phyloP scores from a whole-genome alignment of 1,284 basidiomycete species.

The Trichosporon asahii region DNA sequence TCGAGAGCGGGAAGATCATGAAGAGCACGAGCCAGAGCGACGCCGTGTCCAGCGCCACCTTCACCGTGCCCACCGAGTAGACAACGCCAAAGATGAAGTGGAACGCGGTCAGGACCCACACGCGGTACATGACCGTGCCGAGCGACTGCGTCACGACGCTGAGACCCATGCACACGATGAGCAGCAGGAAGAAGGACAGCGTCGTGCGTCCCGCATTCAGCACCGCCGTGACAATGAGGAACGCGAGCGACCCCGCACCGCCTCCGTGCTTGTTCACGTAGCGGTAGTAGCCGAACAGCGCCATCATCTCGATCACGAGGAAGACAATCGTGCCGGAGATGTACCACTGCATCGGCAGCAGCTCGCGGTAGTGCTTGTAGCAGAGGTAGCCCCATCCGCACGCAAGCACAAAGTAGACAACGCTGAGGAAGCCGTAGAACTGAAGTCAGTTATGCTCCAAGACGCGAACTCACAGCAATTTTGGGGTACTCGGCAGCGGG shows the following conservation, averaged over 20 bases:
- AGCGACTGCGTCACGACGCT: constrained; percentile 62
- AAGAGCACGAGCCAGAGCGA: constrained; percentile 72
- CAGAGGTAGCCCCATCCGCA: constrained; percentile 79
- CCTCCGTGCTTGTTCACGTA: constrained; percentile 86
- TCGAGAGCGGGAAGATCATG: constrained; percentile 87
- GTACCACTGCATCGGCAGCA: constrained; percentile 75
- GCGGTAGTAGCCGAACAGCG: constrained; percentile 60
- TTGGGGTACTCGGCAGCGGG: constrained; percentile 97
- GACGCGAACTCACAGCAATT: constrained; percentile 66
- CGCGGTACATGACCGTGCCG: constrained; percentile 47
- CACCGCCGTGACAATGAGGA: constrained; percentile 79
- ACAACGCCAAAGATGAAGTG: constrained; percentile 94
- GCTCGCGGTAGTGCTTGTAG: constrained; percentile 72
- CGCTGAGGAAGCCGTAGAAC: constrained; percentile 84
- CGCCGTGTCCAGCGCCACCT: constrained; percentile 83
- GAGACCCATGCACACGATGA: constrained; percentile 83
- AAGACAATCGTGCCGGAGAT: constrained; percentile 86
- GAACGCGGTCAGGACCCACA: constrained; percentile 48
- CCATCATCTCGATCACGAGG: constrained; percentile 88
- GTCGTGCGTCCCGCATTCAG: constrained; percentile 91
- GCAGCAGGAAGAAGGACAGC: constrained; percentile 85
- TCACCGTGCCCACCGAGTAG: constrained; percentile 87
- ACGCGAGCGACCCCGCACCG: constrained; percentile 68
- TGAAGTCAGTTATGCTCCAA: constrained; percentile 41
- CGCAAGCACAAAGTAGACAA: constrained; percentile 69